Conservation (phyloP, 768 basidiomycete species). For the Galerina sulciceps region DNA sequence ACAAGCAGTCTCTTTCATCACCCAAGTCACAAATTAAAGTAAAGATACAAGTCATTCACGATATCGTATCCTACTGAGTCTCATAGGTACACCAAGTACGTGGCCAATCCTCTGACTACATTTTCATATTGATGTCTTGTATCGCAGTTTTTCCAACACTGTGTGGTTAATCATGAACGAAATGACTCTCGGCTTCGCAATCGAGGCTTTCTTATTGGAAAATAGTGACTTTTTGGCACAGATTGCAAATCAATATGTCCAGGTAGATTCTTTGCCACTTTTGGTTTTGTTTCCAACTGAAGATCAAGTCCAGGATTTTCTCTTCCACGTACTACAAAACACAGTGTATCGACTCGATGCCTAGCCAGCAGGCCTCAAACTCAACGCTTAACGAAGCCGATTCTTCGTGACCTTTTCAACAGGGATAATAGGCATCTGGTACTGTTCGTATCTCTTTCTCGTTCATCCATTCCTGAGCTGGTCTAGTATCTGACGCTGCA, state of each 20-base stretch:
- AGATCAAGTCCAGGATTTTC: conserved; percentile 35
- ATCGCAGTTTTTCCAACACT: conserved; percentile 81
- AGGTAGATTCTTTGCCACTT: conserved; percentile 35
- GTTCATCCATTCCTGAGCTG: neutral
- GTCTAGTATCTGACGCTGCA: neutral
- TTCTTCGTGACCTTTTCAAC: conserved; percentile 81
- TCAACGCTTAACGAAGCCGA: conserved; percentile 91
- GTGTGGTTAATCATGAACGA: conserved; percentile 94
- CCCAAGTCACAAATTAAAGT: conserved; percentile 45
- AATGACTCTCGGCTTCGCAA: conserved; percentile 77
- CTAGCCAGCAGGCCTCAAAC: conserved; percentile 96
- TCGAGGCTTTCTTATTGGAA: conserved; percentile 73
- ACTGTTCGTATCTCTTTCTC: conserved; percentile 63
- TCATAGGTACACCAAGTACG: conserved; percentile 71
- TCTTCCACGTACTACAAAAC: conserved; percentile 28
- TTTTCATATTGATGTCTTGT: neutral
- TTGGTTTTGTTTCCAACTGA: neutral
- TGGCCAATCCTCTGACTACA: neutral
- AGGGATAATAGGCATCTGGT: conserved; percentile 70
- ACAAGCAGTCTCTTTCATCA: conserved; percentile 49
- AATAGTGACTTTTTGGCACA: conserved; percentile 56
- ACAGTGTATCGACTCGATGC: conserved; percentile 84
- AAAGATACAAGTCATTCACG: conserved; percentile 34
- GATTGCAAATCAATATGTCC: conserved; percentile 36
- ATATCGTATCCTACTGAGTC: conserved; percentile 49